phyloP scores from a whole-genome alignment of 331 rosid species.

The Erythrophleum ivorense region DNA sequence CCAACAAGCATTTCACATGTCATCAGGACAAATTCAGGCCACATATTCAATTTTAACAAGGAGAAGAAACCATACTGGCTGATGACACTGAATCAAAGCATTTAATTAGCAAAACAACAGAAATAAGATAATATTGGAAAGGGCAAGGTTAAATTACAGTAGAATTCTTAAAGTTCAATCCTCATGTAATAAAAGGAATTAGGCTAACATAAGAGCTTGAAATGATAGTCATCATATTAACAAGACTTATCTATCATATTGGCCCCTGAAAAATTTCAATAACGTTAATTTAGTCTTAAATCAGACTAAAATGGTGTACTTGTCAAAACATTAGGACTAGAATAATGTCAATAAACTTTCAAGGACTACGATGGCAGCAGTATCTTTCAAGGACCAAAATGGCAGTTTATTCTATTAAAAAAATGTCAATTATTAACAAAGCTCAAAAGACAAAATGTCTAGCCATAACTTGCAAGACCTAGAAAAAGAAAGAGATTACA shows the following conservation, averaged over 20 bases:
- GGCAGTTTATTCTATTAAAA: neutral
- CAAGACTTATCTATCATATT: neutral
- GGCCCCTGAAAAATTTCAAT: too few species aligned
- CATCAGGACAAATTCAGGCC: neutral
- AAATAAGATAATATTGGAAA: neutral
- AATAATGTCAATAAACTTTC: neutral
- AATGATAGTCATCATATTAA: neutral
- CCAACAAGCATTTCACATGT: constrained; percentile 28
- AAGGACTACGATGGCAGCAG: too few species aligned
- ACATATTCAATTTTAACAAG: neutral
- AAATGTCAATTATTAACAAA: constrained; percentile 15
- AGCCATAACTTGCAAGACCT: neutral
- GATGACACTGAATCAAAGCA: neutral
- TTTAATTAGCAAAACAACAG: neutral
- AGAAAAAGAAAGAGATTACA: neutral
- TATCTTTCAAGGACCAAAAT: neutral
- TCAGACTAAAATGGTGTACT: neutral
- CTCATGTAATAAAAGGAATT: too few species aligned
- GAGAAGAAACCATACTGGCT: neutral
- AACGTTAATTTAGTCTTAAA: neutral
- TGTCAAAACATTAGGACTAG: neutral
- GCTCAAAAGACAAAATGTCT: neutral
- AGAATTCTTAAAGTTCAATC: too few species aligned
- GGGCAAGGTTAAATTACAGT: neutral
- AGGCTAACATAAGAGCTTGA: neutral